A percentile compares a stretch with the other conserved stretches of the same genome.
Conservation (phyloP, 495 filamentous ascomycete species). For the Tuber brumale region DNA sequence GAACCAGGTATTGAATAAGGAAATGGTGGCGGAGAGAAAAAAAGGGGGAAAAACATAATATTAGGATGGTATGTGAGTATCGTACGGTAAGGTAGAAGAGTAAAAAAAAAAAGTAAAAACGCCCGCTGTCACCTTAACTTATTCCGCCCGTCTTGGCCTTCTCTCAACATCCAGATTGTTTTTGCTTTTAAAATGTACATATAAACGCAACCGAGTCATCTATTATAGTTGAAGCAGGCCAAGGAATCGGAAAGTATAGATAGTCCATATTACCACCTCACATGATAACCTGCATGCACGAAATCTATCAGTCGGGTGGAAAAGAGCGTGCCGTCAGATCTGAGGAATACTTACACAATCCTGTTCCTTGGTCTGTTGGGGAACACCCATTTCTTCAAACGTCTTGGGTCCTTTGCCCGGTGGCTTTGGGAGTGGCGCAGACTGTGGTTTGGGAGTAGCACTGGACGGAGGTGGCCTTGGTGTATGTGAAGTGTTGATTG, state of each 20-base stretch:
- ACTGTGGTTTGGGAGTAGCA: slow-evolving; percentile 37
- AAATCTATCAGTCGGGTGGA: slow-evolving; percentile 19
- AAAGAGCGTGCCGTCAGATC: not conserved
- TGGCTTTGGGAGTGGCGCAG: slow-evolving; percentile 46
- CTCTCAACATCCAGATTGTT: not conserved
- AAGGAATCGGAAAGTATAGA: not conserved
- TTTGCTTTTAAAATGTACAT: not conserved
- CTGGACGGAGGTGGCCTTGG: slow-evolving; percentile 35
- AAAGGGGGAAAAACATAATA: not conserved
- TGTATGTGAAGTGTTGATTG: slow-evolving; percentile 33
- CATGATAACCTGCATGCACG: slow-evolving; percentile 52
- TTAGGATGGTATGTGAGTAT: not conserved
- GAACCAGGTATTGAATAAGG: not conserved
- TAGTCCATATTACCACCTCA: slow-evolving; percentile 42
- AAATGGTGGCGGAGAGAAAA: not conserved
- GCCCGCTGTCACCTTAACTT: not conserved
- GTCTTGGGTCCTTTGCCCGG: slow-evolving; percentile 84
- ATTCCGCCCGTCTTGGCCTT: not conserved
- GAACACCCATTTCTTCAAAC: slow-evolving; percentile 97
- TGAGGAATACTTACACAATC: slow-evolving; percentile 73
- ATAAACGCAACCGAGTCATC: not conserved
- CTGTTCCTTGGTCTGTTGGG: slow-evolving; percentile 64
- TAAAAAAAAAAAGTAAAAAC: not conserved
- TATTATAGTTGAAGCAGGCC: not conserved
- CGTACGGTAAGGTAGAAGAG: not conserved